Evolutionary conservation across 2,329 filamentous ascomycete genomes (phyloP), one percentile per base, ranked within the genome.

Genomic region (Sarocladium kiliense): DNA sequence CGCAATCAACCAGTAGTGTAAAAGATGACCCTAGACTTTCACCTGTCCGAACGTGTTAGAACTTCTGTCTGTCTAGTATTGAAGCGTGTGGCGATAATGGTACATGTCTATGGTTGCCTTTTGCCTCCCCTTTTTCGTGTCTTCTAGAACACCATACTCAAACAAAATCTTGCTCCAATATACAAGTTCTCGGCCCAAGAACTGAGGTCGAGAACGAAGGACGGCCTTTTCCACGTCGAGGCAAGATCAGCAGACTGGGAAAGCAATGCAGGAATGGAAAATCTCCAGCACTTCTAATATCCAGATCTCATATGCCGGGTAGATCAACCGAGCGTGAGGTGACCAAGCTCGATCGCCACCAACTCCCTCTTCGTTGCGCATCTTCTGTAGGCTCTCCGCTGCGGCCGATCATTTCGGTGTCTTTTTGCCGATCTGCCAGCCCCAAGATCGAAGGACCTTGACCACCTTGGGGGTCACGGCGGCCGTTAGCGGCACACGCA

Each of bases 381-480:
- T 6, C n/a, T n/a, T n/a, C 30, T 32, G 30, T 32, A 32, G 30
- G 30, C 7, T 32, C 7, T 32, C 30, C 6, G 12, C 19, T 23
- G 39, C 4, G 19, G 27, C 4, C 4, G 27, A 39, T 55, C 19
- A 55, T 45, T 55, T 56, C 21, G 61, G 60, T 51, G 61, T 63
- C 63, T 84, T 79, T 77, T 91, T 96, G 53, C 93, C 93, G 66
- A 99, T 94, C 67, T 97, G 85, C 87, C 90, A 97, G 4, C 94
- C 94, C 91, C 93, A 96, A 12, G 84, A 80, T 60, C 93, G 79
- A 26, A 99, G 76, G 12, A 85, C 82, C 72, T 91, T 95, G 65
- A 97, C 94, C n/a, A 97, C 86, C 72, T 95, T 97, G 1, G 94
- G 94, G 9, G 90, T 91, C 32, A 97, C 79, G 2, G 91, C 93